Base-by-base conservation (phyloP, 2,329 filamentous ascomycete species). In the Calcarisporium arbuscula region DNA sequence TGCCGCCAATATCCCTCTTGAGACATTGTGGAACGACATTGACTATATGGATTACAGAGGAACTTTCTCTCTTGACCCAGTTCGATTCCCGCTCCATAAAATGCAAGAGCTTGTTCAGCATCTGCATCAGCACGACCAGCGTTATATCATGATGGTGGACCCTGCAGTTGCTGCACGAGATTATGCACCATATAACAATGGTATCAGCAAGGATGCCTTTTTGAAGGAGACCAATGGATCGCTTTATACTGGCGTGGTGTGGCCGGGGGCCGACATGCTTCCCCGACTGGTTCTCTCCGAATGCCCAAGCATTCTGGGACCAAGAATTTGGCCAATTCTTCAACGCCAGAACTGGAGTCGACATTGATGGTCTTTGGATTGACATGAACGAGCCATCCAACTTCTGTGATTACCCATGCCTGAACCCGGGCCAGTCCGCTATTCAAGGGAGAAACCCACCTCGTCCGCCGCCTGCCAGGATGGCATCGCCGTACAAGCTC, bases 131-230 rank as follows among this genome's bases (percentile, higher is more conserved):
- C 70, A 77, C 36, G 59, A 82, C 27, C 82, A 87, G 52, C 72
- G 82, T 30, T 85, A 85, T 43, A 71, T 86, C 19, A 61, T 89
- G 30, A 92, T 92, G 77, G 81, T 90, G 1, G 85, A 92, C 45
- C 81, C 82, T 6, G 76, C 75, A 5, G 63, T 73, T 14, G 80
- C 81, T 3, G 76, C 77, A 2, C 65, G 70, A 22, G 66, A 71
- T 22, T 70, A 71, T 40, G 59, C 58, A 17, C 48, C 64, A 1
- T 60, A 67, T 27, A 49, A 62, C 9, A 54, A 56, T 4, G 68
- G 68, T 6, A 52, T 65, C 4, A 50, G 46, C 46, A 50, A 60
- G 19, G 54, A 74, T 60, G 46, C 67, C 26, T 75, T 71, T 45
- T 49, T 74, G 8, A 58, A 63, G 33, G 56, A 63, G 10, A 47